phyloP scores from a whole-genome alignment of 352 stramenopile species.

The Phytophthora palmivora region DNA sequence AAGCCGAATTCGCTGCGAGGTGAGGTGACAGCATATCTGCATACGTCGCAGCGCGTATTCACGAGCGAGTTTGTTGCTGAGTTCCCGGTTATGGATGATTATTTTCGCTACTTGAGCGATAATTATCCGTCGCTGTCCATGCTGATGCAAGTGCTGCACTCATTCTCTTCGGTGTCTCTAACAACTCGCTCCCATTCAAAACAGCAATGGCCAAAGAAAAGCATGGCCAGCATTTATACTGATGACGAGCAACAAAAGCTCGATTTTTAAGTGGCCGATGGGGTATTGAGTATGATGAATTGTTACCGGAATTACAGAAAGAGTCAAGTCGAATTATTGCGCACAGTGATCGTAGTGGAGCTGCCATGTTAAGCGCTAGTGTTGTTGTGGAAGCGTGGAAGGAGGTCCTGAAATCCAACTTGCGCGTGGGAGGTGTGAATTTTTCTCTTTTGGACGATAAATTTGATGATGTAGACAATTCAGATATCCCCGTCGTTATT shows the following conservation, averaged over 20 bases:
- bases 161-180: constrained; percentile 45
- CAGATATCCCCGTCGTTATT: constrained; percentile 1
- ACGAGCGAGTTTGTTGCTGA: constrained; percentile 55
- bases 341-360: constrained; percentile 32
- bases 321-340: constrained; percentile 23
- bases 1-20: constrained; percentile 59
- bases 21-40: constrained; percentile 75
- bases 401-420: constrained; percentile 25
- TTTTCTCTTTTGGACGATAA: constrained; percentile 47
- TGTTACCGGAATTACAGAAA: not conserved
- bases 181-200: constrained; percentile 3
- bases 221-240: constrained; percentile 12
- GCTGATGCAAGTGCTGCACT: constrained; percentile 70
- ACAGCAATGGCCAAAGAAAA: constrained; percentile 13
- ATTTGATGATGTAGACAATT: constrained; percentile 23
- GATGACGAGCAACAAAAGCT: constrained; percentile 37
- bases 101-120: constrained; percentile 72
- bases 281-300: constrained; percentile 20
- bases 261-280: constrained; percentile 35
- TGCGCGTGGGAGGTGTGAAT: constrained; percentile 41
- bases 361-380: constrained; percentile 33
- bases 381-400: constrained; percentile 50
- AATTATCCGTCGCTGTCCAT: constrained; percentile 65
- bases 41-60: constrained; percentile 62
- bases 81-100: constrained; percentile 68